Evolutionary conservation across 1,139 yeast genomes (phyloP).

Genomic region (Meyerozyma sp.): DNA sequence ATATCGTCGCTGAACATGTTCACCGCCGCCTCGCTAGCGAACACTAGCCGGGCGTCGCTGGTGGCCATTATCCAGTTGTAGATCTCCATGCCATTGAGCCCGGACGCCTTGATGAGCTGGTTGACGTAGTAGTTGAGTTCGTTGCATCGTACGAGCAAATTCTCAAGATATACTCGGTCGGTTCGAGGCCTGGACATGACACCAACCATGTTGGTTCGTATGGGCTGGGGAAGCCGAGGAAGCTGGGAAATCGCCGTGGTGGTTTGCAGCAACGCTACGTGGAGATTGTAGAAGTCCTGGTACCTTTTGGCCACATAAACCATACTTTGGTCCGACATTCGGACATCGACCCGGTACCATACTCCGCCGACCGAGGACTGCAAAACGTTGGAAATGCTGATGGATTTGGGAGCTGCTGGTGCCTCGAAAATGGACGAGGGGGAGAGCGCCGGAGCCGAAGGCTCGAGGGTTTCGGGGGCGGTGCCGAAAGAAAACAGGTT

Average conservation of each 20-base stretch:
- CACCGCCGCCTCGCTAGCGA: background rate
- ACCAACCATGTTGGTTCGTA: background rate
- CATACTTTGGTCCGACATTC: conserved; percentile 7
- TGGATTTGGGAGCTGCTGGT: conserved; percentile 2
- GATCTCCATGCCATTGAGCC: background rate
- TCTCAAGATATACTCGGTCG: background rate
- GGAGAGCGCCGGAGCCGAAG: background rate
- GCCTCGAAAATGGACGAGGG: background rate
- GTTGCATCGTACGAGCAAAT: conserved; percentile 1
- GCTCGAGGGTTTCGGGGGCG: background rate
- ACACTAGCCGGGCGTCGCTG: background rate
- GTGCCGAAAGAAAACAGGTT: background rate
- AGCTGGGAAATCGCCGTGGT: conserved; percentile 1
- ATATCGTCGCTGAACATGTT: conserved; percentile 2
- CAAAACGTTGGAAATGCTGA: conserved; percentile 12
- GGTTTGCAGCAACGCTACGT: conserved; percentile 4
- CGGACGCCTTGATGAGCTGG: background rate
- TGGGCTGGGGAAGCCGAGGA: background rate
- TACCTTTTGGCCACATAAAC: conserved; percentile 15
- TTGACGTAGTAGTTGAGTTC: conserved; percentile 2
- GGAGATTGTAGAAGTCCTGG: conserved; percentile 18
- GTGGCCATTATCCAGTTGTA: background rate
- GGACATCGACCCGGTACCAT: conserved; percentile 17
- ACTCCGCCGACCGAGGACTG: conserved; percentile 10
- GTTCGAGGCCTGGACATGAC: background rate